Conservation (phyloP, 2,329 filamentous ascomycete species). For the Daldinia eschscholtzii region DNA sequence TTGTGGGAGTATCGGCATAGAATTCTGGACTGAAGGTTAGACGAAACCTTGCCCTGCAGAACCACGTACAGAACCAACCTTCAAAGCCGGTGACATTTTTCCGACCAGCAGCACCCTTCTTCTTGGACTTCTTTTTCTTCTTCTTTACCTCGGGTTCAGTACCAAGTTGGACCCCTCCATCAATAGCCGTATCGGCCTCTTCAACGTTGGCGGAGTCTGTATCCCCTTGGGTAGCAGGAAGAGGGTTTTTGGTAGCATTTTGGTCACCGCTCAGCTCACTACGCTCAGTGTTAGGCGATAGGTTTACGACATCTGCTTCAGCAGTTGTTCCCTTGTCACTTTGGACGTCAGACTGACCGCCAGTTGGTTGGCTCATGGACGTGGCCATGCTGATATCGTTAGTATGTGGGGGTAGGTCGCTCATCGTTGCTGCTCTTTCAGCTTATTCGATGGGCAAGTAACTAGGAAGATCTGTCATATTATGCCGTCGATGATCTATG, state of each 20-base stretch:
- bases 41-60: conserved; percentile 8
- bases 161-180: conserved; percentile 2
- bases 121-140: conserved; percentile 60
- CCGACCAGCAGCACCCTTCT: conserved; percentile 54
- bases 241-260: conserved; percentile 17
- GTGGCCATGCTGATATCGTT: conserved; percentile 14
- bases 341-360: conserved; percentile 34
- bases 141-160: conserved; percentile 44
- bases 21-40: conserved; percentile 65
- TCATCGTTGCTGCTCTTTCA: conserved; percentile 13
- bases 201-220: conserved; percentile 5
- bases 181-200: conserved; percentile 1
- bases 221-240: conserved; percentile 8
- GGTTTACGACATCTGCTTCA: conserved; percentile 12
- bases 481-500: conserved; percentile 17
- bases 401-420: conserved; percentile 16
- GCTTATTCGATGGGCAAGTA: conserved; percentile 19
- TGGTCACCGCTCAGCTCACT: conserved; percentile 17
- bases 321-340: conserved; percentile 14
- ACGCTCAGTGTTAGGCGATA: conserved; percentile 10
- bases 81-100: conserved; percentile 76
- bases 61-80: conserved; percentile 56
- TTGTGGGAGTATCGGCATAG: conserved; percentile 84
- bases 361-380: conserved; percentile 11
- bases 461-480: conserved; percentile 29